Base-by-base conservation (phyloP, 768 basidiomycete species). In the Tephrocybe sp. region DNA sequence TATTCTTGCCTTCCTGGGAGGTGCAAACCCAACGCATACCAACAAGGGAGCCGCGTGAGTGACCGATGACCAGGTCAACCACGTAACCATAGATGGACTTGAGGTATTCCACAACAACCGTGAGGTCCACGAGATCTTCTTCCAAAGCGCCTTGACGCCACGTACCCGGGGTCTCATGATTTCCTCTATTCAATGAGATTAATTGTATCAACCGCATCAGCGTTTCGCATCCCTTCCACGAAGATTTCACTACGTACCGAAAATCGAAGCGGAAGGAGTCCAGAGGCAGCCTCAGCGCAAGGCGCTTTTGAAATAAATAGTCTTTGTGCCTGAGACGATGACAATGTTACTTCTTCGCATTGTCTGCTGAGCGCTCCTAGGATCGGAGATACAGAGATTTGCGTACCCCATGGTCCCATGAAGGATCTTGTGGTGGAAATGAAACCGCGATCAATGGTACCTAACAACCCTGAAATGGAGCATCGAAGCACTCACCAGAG, bases 211-310 rank as follows among this genome's bases (percentile, higher is more conserved):
- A 24, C 21, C 9, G 30, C 30, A 13, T 45, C 50, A 50, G 52
- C 40, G 49, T 37, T 34, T 42, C 48, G 28, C 25, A 44, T 43
- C 6, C 21, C 27, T 15, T 31, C 39, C 39, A 44, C 9, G 19
- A 25, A 32, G 36, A 32, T 44, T 47, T 11, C 44, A 34, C n/a
- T 36, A 61, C 79, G 48, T 60, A 90, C 88, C 89, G 80, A 68
- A 93, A 93, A 64, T 93, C 90, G 60, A 93, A 91, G 26, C 89
- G 79, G 63, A 92, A 91, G 2, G 89, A 91, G 64, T 93, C 90
- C 19, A 88, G 60, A 0, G 87, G 85, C 12, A 91, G 65, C 30
- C 70, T 73, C 31, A 66, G 62, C 2, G 87, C 87, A 16, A 92
- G 80, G 12, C 77, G 80, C 60, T 84, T 85, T 65, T 87, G 86